Evolutionary conservation across 2,329 filamentous ascomycete species (phyloP), one percentile per base, ranked within the genome.

Genomic region (Colletotrichum higginsianum): DNA sequence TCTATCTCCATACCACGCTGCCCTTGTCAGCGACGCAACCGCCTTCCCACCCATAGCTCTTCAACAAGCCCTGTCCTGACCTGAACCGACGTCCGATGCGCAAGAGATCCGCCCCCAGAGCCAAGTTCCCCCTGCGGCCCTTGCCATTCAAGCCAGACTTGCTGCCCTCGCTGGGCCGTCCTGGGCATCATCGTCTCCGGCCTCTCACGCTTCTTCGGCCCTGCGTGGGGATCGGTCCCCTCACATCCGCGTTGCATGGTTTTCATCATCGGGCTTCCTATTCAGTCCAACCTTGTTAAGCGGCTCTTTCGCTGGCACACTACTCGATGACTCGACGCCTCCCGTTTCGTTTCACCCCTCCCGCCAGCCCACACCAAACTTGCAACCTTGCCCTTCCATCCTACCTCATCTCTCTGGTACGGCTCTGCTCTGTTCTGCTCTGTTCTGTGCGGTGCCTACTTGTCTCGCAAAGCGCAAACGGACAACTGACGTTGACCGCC

Each of bases 21-120:
- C 58, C 53, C 58, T 61, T 58, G 58, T 58, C 68, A 68, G 68
- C 68, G 63, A 46, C 58, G 57, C 40, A 47, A 57, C 67, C 52
- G 58, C 65, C 38, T 71, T 71, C 40, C 67, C 68, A 68, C 58
- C 58, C 65, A 65, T 44, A 26, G 30, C 64, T 71, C 50, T 55
- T 68, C 52, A 42, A 63, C 58, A 52, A 50, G 64, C 65, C 68
- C 65, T 71, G 58, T 68, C 58, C 68, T 71, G 46, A 65, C 58
- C 65, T 68, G 68, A 58, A 65, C 67, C 64, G 64, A 67, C 64
- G 62, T 70, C 63, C 67, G 62, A 70, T 67, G 67, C 67, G 65
- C 68, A 67, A 63, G 58, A 68, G 68, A 68, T 68, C 68, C 68
- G 65, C 65, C 65, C 65, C 68, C 68, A 71, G 68, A 71, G 65